Conservation (phyloP, 225 moss, liverwort and hornwort species). For the Straminergon stramineum region DNA sequence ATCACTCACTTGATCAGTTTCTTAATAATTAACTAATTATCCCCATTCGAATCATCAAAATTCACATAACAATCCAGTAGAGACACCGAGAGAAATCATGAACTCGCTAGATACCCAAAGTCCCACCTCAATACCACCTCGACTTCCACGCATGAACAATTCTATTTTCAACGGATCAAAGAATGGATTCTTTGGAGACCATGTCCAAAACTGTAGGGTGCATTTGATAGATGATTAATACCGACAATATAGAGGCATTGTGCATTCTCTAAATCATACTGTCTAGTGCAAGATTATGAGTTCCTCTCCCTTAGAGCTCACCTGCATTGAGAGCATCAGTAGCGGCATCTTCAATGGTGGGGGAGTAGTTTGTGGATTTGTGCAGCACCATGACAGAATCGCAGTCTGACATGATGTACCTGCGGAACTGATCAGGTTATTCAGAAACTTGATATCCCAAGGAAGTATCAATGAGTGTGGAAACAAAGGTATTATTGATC, state of each 20-base stretch:
- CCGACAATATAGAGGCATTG: not conserved
- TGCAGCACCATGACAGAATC: slow-evolving; percentile 83
- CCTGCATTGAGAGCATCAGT: slow-evolving; percentile 75
- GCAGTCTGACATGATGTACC: slow-evolving; percentile 93
- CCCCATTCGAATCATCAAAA: no score
- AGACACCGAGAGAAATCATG: no score
- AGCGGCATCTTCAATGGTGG: slow-evolving; percentile 68
- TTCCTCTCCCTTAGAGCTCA: not conserved
- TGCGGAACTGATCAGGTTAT: not conserved
- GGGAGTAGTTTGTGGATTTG: slow-evolving; percentile 59
- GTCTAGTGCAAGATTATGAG: not conserved
- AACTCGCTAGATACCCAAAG: no score
- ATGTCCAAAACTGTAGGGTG: not conserved
- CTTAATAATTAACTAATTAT: no score
- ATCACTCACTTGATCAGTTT: no score
- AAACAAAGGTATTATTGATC: not conserved
- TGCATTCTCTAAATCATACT: not conserved
- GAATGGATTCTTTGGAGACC: not conserved
- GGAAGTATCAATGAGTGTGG: not conserved
- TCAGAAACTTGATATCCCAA: not conserved
- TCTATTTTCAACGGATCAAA: not conserved
- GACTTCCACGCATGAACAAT: no score
- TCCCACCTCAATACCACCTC: no score
- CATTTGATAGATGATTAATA: not conserved
- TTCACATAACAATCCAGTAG: no score